Evolutionary conservation across 108 stramenopile species (phyloP), one percentile per base, ranked within the genome.

Genomic region (Pseudonitzschia multiseries): DNA sequence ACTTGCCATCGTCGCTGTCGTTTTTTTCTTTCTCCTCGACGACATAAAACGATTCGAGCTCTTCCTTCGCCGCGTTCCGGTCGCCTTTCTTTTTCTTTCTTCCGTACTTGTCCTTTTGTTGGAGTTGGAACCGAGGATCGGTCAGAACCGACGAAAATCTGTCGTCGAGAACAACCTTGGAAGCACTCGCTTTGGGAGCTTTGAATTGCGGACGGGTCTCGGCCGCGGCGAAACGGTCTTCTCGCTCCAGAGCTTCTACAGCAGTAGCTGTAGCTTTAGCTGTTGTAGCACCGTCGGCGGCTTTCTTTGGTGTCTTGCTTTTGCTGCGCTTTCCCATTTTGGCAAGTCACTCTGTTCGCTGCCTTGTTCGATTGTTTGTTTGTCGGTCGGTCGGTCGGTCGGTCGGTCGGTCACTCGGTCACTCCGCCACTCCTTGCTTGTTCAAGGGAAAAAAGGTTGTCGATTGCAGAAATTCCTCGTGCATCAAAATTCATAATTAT

Each of bases 111-210:
- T 90, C 90, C 68, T 81, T 80, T 21, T 60, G 74, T 48, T 81
- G 80, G 76, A 89, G 78, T 69, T 85, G 83, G 79, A 81, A 93
- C 40, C 77, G 67, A 32, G 84, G 70, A 79, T 95, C 90, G 6
- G 93, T 89, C 81, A 95, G 75, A 8, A 91, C 88, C 4, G 89
- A 86, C 0, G 84, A 68, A 77, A 95, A 95, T n/a, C 94, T 84
- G n/a, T 89, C 89, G 78, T 95, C 94, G 18, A 93, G 79, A 17
- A 83, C 83, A 18, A 87, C 75, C 68, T 90, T 89, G 57, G 80
- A 63, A 53, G 68, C 21, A 42, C 64, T 59, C 51, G 69, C 57
- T 46, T 79, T 79, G 3, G 53, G 57, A 22, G 66, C 76, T 59
- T 65, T 75, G 68, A 91, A 91, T 65, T 88, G 87, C 22, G 90